These are phyloP conservation scores for Globisporangium okanoganense DNA, from an alignment of 352 stramenopile species.

Conservation along the genomic window DNA sequence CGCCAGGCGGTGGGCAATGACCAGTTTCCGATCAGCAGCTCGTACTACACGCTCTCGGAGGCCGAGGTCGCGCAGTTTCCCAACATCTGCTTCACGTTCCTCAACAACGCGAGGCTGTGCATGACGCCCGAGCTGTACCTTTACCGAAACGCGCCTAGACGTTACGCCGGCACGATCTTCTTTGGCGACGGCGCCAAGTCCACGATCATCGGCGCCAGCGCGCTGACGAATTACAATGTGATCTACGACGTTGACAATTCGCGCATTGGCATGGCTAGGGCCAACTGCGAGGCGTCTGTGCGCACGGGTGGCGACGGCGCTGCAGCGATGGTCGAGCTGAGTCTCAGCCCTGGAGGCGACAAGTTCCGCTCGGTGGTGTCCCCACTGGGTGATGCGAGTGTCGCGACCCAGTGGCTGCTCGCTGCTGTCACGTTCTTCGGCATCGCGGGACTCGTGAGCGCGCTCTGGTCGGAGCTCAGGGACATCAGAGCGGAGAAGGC, in stretches of 20 bases:
- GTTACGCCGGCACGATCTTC: slow-evolving; percentile 67
- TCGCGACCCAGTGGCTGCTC: slow-evolving; percentile 42
- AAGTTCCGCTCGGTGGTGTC: slow-evolving; percentile 31
- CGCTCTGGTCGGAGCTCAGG: slow-evolving; percentile 40
- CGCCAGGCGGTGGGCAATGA: slow-evolving; percentile 33
- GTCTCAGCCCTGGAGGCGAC: slow-evolving; percentile 53
- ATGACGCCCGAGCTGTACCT: slow-evolving; percentile 53
- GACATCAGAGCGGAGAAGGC: background rate
- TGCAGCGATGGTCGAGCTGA: slow-evolving; percentile 36
- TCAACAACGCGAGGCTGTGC: slow-evolving; percentile 54
- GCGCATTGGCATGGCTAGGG: slow-evolving; percentile 56
- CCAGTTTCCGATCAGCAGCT: slow-evolving; percentile 36
- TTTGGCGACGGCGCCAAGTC: slow-evolving; percentile 59
- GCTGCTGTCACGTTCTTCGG: slow-evolving; percentile 35
- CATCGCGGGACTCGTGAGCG: slow-evolving; percentile 43
- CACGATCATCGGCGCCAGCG: slow-evolving; percentile 70
- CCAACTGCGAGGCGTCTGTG: slow-evolving; percentile 36
- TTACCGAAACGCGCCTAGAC: slow-evolving; percentile 21
- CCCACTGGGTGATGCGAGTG: slow-evolving; percentile 25
- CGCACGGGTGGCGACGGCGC: background rate
- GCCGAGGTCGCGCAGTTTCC: slow-evolving; percentile 33
- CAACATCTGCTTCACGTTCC: slow-evolving; percentile 64
- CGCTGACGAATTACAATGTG: slow-evolving; percentile 65
- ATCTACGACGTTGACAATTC: slow-evolving; percentile 78
- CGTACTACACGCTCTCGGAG: slow-evolving; percentile 36